Conservation (phyloP, 1,139 yeast genomes). For the Petasospora rhodanensis region DNA sequence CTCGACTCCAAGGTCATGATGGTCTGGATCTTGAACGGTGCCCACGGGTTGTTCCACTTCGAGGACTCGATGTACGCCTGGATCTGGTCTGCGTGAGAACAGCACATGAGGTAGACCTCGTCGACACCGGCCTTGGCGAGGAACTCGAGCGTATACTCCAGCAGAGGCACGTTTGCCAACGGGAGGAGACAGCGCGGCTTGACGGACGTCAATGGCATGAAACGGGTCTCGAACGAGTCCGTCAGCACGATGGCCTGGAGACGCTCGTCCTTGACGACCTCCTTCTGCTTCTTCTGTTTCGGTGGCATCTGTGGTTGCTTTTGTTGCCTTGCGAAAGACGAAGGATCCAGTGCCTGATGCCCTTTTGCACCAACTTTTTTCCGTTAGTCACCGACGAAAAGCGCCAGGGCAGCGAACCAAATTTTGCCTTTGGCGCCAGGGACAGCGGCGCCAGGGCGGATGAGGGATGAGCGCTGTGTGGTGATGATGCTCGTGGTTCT, state of each 20-base stretch:
- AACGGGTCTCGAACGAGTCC: conserved; percentile 87
- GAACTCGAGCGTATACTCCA: conserved; percentile 92
- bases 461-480: too few relatives aligned
- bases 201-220: conserved; percentile 84
- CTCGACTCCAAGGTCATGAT: conserved; percentile 83
- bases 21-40: conserved; percentile 77
- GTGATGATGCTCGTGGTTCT: too few relatives aligned
- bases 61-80: conserved; percentile 78
- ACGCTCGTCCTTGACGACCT: conserved; percentile 61
- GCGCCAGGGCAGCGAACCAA: too few relatives aligned
- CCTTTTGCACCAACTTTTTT: too few relatives aligned
- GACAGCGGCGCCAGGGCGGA: too few relatives aligned
- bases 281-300: conserved; percentile 49
- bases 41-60: conserved; percentile 68
- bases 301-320: conserved; percentile 34
- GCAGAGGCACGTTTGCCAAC: conserved; percentile 85
- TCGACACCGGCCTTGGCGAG: conserved; percentile 86
- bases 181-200: conserved; percentile 89
- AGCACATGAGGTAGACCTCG: conserved; percentile 86
- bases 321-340: neutral
- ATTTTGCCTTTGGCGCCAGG: too few relatives aligned
- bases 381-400: too few relatives aligned
- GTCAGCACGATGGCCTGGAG: conserved; percentile 92
- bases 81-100: conserved; percentile 85
- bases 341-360: too few relatives aligned